A percentile compares a stretch with the other conserved stretches of the same genome.
phyloP scores from a whole-genome alignment of 2,329 filamentous ascomycete species.

The Sordariomycetes sp. region DNA sequence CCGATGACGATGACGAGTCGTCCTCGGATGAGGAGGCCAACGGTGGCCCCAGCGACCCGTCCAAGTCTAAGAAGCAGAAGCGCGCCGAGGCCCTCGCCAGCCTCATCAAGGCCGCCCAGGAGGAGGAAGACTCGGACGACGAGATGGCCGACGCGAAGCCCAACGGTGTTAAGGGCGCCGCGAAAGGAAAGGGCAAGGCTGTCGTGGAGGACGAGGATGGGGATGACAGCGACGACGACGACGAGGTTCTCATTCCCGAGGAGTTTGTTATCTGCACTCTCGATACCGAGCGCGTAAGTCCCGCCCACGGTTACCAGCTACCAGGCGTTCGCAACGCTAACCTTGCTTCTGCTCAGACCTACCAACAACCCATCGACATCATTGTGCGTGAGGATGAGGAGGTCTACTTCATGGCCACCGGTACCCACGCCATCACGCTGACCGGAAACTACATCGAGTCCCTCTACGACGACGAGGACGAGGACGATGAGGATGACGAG shows the following conservation, averaged over 20 bases:
- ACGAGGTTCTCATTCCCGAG: conserved; percentile 64
- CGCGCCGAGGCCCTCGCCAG: conserved; percentile 68
- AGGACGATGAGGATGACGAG: conserved; percentile 51
- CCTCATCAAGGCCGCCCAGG: conserved; percentile 37
- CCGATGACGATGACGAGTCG: conserved; percentile 36
- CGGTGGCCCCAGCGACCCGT: conserved; percentile 82
- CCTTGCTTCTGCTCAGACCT: conserved; percentile 50
- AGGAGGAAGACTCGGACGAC: conserved; percentile 47
- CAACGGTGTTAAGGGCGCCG: conserved; percentile 47
- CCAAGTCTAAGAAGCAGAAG: conserved; percentile 74
- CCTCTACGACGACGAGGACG: conserved; percentile 52
- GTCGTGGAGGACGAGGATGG: conserved; percentile 47
- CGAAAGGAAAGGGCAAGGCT: conserved; percentile 64
- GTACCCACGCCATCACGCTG: conserved; percentile 82
- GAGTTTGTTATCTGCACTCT: conserved; percentile 94
- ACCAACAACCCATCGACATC: conserved; percentile 91
- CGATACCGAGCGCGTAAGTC: conserved; percentile 75
- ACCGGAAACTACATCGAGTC: conserved; percentile 92
- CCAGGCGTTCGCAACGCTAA: not conserved
- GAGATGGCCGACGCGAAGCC: conserved; percentile 60
- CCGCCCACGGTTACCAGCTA: not conserved
- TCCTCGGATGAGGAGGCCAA: conserved; percentile 61
- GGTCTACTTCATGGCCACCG: conserved; percentile 84
- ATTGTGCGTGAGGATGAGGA: conserved; percentile 80
- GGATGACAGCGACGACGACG: conserved; percentile 41